Evolutionary conservation across 2,329 filamentous ascomycete species (phyloP).

Genomic region (Xylariaceae sp.): DNA sequence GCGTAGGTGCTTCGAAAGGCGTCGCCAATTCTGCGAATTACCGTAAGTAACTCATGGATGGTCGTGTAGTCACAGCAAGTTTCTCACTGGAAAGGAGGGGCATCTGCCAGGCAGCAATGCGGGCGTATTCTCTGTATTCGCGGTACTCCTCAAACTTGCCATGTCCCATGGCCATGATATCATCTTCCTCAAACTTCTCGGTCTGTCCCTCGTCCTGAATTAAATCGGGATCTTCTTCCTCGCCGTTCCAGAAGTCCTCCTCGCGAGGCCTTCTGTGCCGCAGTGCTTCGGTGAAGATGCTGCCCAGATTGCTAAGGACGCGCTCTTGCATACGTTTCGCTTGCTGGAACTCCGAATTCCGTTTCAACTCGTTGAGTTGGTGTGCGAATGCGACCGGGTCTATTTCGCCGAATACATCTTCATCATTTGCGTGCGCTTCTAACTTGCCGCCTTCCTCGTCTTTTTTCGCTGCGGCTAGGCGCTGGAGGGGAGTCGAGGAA

Average conservation of each 20-base stretch:
- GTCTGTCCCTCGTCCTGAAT: slow-evolving; percentile 25
- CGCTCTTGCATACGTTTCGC: slow-evolving; percentile 16
- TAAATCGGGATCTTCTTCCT: slow-evolving; percentile 28
- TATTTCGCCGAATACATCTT: slow-evolving; percentile 8
- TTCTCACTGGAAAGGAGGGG: slow-evolving; percentile 77
- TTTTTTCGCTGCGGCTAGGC: slow-evolving; percentile 19
- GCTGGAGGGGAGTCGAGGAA: slow-evolving; percentile 25
- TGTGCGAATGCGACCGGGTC: not conserved
- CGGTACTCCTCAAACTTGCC: slow-evolving; percentile 81
- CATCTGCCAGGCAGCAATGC: slow-evolving; percentile 92
- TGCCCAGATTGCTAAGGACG: slow-evolving; percentile 1
- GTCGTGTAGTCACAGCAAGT: not conserved
- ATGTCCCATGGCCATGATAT: slow-evolving; percentile 78
- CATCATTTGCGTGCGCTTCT: slow-evolving; percentile 14
- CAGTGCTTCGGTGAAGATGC: slow-evolving; percentile 1
- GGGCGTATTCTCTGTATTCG: slow-evolving; percentile 81
- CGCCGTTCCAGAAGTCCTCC: slow-evolving; percentile 24
- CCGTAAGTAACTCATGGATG: not conserved
- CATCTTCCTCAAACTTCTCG: slow-evolving; percentile 69
- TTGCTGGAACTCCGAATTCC: slow-evolving; percentile 4
- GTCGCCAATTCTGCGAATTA: slow-evolving; percentile 64
- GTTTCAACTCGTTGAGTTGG: not conserved
- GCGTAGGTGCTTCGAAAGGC: slow-evolving; percentile 67
- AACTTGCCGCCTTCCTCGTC: slow-evolving; percentile 19
- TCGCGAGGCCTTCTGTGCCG: not conserved